phyloP scores from a whole-genome alignment of 169 alveolate genomes.

The Eimeria acervulina region DNA sequence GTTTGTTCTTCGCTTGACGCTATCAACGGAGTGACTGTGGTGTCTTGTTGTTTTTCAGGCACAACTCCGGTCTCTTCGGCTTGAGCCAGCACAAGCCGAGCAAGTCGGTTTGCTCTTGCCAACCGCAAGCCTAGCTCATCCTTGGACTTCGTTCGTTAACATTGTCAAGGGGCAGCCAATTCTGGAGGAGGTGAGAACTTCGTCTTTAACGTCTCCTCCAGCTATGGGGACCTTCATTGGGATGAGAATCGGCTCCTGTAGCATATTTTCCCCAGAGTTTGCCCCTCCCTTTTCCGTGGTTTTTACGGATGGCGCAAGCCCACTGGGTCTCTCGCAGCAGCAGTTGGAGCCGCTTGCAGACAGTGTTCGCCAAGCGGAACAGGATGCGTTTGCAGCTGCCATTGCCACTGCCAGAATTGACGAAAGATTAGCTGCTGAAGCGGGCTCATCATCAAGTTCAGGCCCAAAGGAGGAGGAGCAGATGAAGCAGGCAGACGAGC shows the following conservation, averaged over 20 bases:
- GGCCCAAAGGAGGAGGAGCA: background rate
- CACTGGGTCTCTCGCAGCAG: constrained; percentile 41
- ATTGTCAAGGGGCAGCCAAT: background rate
- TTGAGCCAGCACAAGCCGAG: constrained; percentile 33
- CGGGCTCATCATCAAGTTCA: background rate
- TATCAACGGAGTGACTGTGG: background rate
- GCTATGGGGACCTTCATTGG: constrained; percentile 38
- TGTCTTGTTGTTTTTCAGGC: background rate
- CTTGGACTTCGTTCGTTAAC: background rate
- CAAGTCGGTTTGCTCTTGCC: constrained; percentile 53
- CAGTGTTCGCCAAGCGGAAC: constrained; percentile 40
- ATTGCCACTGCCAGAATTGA: background rate
- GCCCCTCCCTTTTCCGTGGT: constrained; percentile 49
- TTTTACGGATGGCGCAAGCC: constrained; percentile 57
- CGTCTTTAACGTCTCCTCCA: background rate
- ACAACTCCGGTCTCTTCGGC: constrained; percentile 52
- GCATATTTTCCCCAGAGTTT: constrained; percentile 40
- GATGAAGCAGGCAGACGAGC: background rate
- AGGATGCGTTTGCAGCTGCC: constrained; percentile 61
- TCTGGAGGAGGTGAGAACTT: background rate
- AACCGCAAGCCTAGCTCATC: background rate
- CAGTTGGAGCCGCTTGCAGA: constrained; percentile 71
- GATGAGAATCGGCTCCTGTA: constrained; percentile 64
- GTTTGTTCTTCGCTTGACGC: background rate
- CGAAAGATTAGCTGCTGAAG: background rate